phyloP scores from a whole-genome alignment of 306 rosid species.

The Prunus dulcis region DNA sequence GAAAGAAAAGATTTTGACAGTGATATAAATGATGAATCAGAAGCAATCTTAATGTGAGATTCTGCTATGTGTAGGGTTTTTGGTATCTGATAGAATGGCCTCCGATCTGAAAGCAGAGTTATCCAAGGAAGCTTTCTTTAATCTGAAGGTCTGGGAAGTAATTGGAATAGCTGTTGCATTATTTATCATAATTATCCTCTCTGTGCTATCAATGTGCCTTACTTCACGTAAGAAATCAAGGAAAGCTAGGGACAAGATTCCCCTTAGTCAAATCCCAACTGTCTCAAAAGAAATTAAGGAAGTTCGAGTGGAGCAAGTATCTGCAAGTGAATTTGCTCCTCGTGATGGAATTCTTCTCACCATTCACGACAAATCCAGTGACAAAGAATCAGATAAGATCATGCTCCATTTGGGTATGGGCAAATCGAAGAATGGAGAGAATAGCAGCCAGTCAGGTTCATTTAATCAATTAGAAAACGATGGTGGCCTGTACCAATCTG shows the following conservation, averaged over 20 bases:
- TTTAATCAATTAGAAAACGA: slow-evolving; percentile 59
- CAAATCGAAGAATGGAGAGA: slow-evolving; percentile 58
- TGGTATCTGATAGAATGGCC: slow-evolving; percentile 47
- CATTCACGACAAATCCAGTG: slow-evolving; percentile 75
- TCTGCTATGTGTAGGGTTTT: slow-evolving; percentile 37
- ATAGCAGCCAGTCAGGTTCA: slow-evolving; percentile 63
- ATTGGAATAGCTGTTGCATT: slow-evolving; percentile 78
- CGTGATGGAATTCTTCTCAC: slow-evolving; percentile 82
- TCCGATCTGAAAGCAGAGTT: slow-evolving; percentile 57
- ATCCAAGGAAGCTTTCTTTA: slow-evolving; percentile 61
- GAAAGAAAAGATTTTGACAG: slow-evolving; percentile 14
- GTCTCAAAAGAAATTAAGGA: slow-evolving; percentile 94
- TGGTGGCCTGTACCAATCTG: slow-evolving; percentile 61
- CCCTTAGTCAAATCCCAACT: slow-evolving; percentile 68
- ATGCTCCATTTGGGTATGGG: slow-evolving; percentile 75
- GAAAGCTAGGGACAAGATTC: slow-evolving; percentile 47
- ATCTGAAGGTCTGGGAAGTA: slow-evolving; percentile 83
- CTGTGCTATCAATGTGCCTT: slow-evolving; percentile 66
- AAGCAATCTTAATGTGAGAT: slow-evolving; percentile 18
- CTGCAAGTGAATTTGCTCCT: slow-evolving; percentile 63
- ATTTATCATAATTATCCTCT: slow-evolving; percentile 63
- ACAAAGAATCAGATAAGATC: slow-evolving; percentile 73
- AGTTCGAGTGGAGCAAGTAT: slow-evolving; percentile 74
- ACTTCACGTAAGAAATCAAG: slow-evolving; percentile 69
- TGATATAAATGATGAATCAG: slow-evolving; percentile 11